A percentile compares a stretch with the other conserved stretches of the same genome.
phyloP scores from a whole-genome alignment of 1,284 basidiomycete genomes.

The Lentinus polychrous region DNA sequence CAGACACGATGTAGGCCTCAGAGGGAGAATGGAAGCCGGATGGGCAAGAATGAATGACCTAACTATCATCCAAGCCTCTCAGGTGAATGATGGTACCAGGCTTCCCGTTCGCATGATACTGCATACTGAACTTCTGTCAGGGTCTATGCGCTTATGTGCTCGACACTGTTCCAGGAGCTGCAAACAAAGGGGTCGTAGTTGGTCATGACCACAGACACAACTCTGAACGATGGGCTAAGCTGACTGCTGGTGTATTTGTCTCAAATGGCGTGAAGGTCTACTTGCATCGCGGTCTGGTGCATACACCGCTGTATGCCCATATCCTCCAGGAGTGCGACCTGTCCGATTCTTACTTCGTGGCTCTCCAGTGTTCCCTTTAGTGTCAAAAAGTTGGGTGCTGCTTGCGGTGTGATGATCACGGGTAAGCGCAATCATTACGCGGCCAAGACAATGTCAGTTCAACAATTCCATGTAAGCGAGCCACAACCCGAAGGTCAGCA shows the following conservation, averaged over 20 bases:
- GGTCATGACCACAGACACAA: slow-evolving; percentile 80
- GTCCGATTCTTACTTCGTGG: neutral
- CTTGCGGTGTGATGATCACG: slow-evolving; percentile 85
- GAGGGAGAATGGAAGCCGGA: slow-evolving; percentile 81
- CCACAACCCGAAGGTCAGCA: slow-evolving; percentile 73
- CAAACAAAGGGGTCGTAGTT: slow-evolving; percentile 63
- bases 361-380: slow-evolving; percentile 66
- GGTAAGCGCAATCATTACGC: slow-evolving; percentile 31
- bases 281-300: slow-evolving; percentile 63
- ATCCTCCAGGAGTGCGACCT: neutral
- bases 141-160: slow-evolving; percentile 71
- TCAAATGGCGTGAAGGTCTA: slow-evolving; percentile 60
- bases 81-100: too few relatives aligned
- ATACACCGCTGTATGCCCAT: slow-evolving; percentile 68
- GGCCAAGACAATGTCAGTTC: neutral
- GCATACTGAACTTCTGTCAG: slow-evolving; percentile 33
- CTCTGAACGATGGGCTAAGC: slow-evolving; percentile 67
- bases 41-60: slow-evolving; percentile 85
- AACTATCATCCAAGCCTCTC: slow-evolving; percentile 76
- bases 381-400: slow-evolving; percentile 58
- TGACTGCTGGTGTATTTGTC: slow-evolving; percentile 68
- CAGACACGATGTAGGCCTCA: slow-evolving; percentile 43
- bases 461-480: slow-evolving; percentile 42
- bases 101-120: too few relatives aligned
- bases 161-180: slow-evolving; percentile 43